Evolutionary conservation across 139 green algal genomes (phyloP), one percentile per base, ranked within the genome.

Genomic region (Pycnococcus provasolii): DNA sequence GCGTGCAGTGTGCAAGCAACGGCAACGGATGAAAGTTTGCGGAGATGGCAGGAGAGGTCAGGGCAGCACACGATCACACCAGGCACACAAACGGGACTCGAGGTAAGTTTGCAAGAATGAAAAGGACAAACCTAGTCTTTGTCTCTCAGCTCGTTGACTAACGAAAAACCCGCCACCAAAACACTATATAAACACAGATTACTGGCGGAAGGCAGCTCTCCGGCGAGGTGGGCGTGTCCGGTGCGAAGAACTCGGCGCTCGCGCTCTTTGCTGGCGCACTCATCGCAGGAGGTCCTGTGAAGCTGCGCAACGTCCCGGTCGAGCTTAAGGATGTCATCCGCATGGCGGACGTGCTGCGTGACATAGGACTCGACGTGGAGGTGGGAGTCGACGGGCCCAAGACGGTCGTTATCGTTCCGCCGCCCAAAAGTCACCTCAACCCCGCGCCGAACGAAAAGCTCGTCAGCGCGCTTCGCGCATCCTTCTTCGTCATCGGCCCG

Each of bases 401-500:
- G 45, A 63, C 60, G 40, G 39, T 81, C 37, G 39, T 70, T 37
- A 60, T 81, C 7, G 73, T 81, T 50, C 64, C 75, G n/a, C 60
- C 50, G 3, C 13, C 11, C 13, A 55, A 13, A 45, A 7, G 59
- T 83, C 4, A 65, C 68, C 11, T 73, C 61, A 26, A 57, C 53
- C 8, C 62, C 71, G 68, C 79, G 77, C 0, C 61, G 58, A 39
- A 43, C 64, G 53, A 67, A 79, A 51, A 47, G 51, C 26, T 26
- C 4, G 79, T 84, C 13, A 52, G 61, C 39, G 60, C 64, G 47
- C 73, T 84, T 7, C 45, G 79, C 4, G 79, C 79, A 8, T 71
- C 58, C 52, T 84, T 84, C 64, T 76, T 84, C 46, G 78, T 85
- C 44, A 73, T 81, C 11, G 79, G 78, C n/a, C 40, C 74, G 13